Evolutionary conservation across 163 green algal species (phyloP).

Genomic region (Chlamydomonas reinhardtii): DNA sequence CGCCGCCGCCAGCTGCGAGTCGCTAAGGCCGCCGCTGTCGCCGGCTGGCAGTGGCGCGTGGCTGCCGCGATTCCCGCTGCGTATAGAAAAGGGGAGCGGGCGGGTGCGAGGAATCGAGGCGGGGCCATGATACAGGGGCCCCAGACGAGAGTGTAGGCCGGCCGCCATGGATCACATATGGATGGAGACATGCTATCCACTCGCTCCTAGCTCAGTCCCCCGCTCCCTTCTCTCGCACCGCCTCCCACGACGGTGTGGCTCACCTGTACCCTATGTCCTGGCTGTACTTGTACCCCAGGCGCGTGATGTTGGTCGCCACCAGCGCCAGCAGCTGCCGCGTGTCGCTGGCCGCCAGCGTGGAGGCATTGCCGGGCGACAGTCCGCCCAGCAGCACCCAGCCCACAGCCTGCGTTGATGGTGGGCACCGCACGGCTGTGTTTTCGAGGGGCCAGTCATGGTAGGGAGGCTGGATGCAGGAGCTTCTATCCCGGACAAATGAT

Average conservation of each 20-base stretch:
- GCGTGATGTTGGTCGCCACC: conserved; percentile 8
- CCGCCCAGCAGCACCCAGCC: neutral
- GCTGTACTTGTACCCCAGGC: conserved; percentile 28
- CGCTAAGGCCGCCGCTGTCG: neutral
- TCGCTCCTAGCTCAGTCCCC: neutral
- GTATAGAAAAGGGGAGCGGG: too few relatives aligned
- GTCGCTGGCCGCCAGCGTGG: neutral
- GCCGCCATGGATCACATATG: too few relatives aligned
- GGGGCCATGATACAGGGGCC: too few relatives aligned
- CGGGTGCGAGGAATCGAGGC: too few relatives aligned
- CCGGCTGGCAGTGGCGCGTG: too few relatives aligned
- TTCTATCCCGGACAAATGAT: too few relatives aligned
- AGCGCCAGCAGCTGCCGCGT: neutral
- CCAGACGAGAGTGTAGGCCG: too few relatives aligned
- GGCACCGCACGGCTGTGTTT: too few relatives aligned
- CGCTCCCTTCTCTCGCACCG: neutral
- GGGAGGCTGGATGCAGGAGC: too few relatives aligned
- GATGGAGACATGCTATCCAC: too few relatives aligned
- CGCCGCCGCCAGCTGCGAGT: neutral
- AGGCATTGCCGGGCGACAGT: neutral
- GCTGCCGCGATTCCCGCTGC: neutral
- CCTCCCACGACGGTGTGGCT: too few relatives aligned
- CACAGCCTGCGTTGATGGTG: neutral
- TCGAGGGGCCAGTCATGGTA: too few relatives aligned
- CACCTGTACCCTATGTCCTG: conserved; percentile 9